phyloP scores from a whole-genome alignment of 2,329 filamentous ascomycete genomes.

The Phyllosticta citrichinensis region DNA sequence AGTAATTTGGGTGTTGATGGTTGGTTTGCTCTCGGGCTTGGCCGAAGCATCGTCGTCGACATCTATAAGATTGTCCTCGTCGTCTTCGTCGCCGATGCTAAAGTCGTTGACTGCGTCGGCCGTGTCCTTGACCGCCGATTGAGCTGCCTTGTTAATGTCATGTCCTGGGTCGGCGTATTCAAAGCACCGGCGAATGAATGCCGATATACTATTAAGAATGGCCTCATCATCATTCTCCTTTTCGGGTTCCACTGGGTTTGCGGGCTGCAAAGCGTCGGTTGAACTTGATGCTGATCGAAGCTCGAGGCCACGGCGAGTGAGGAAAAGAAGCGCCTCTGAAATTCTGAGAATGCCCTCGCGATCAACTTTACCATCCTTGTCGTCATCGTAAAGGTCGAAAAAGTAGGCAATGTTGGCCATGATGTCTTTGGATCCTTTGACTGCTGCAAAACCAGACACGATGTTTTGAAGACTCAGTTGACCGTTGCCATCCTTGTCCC shows the following conservation, averaged over 20 bases:
- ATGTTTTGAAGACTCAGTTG: slow-evolving; percentile 82
- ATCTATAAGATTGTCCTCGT: slow-evolving; percentile 46
- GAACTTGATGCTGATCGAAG: slow-evolving; percentile 60
- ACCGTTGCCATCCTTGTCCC: slow-evolving; percentile 72
- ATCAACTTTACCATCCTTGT: slow-evolving; percentile 82
- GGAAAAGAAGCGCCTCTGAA: slow-evolving; percentile 84
- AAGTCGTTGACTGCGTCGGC: slow-evolving; percentile 49
- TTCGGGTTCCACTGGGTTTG: slow-evolving; percentile 20
- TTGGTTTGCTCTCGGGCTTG: slow-evolving; percentile 13
- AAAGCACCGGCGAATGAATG: slow-evolving; percentile 92
- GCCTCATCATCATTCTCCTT: slow-evolving; percentile 53
- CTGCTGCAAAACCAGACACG: slow-evolving; percentile 76
- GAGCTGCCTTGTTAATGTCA: slow-evolving; percentile 37
- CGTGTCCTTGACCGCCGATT: slow-evolving; percentile 18
- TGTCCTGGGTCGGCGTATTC: slow-evolving; percentile 95
- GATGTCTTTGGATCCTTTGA: slow-evolving; percentile 90
- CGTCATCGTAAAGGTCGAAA: slow-evolving; percentile 93
- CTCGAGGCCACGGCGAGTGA: slow-evolving; percentile 79
- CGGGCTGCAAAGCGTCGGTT: slow-evolving; percentile 38
- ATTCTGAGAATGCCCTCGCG: slow-evolving; percentile 91
- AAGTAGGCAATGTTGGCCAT: slow-evolving; percentile 98
- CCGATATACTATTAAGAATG: slow-evolving; percentile 86
- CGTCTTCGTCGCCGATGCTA: slow-evolving; percentile 61
- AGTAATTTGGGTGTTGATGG: slow-evolving; percentile 11
- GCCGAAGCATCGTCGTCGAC: slow-evolving; percentile 36